A percentile compares a stretch with the other conserved stretches of the same genome.
phyloP scores from a whole-genome alignment of 2,329 filamentous ascomycete genomes.

The Pseudogymnoascus sp. region DNA sequence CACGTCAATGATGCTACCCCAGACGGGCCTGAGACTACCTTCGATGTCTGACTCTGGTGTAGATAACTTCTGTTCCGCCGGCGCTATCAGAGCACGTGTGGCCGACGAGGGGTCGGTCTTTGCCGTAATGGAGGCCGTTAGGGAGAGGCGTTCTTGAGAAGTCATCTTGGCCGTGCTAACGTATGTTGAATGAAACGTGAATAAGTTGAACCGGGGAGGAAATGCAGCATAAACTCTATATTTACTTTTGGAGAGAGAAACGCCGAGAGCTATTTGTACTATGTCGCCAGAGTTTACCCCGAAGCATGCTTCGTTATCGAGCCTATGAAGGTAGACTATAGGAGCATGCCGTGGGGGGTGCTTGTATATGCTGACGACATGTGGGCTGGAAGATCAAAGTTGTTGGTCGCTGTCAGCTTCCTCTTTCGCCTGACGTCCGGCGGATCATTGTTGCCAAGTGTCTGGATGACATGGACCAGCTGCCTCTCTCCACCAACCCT shows the following conservation, averaged over 20 bases:
- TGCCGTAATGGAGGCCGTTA: not conserved
- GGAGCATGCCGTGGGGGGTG: not conserved
- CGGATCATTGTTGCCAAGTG: not conserved
- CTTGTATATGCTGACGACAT: not conserved
- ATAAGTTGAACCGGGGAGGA: not conserved
- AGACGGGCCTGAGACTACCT: slow-evolving; percentile 59
- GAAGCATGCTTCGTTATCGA: not conserved
- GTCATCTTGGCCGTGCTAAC: not conserved
- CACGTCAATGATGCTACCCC: slow-evolving; percentile 19
- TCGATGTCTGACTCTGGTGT: slow-evolving; percentile 55
- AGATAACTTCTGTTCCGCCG: not conserved
- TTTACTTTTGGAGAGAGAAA: slow-evolving; percentile 1
- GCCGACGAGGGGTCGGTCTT: not conserved
- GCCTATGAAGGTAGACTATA: not conserved
- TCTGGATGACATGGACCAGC: not conserved
- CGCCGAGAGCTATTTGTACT: not conserved
- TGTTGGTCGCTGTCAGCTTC: slow-evolving; percentile 1
- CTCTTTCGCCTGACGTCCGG: not conserved
- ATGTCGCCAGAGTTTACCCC: not conserved
- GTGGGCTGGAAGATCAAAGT: not conserved
- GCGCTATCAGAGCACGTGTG: not conserved
- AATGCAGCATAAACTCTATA: not conserved
- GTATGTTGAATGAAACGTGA: not conserved
- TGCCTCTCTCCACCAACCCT: slow-evolving; percentile 6
- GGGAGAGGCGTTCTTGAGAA: not conserved